A percentile compares a stretch with the other conserved stretches of the same genome.
These are phyloP conservation scores for Yarrowia keelungensis DNA, from an alignment of 805 yeast species.

Conservation along the genomic window DNA sequence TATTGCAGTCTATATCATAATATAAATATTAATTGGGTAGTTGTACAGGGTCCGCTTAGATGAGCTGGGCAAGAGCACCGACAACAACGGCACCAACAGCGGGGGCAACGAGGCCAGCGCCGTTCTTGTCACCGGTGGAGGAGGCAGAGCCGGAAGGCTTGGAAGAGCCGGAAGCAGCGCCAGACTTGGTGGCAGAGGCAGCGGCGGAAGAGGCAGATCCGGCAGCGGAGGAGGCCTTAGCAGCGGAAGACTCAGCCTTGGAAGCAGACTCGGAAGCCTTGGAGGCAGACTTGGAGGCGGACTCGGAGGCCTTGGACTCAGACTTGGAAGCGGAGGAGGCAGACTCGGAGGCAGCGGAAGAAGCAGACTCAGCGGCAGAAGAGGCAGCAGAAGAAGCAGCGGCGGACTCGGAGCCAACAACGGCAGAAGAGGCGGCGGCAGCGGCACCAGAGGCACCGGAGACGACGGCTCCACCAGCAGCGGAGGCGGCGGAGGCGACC, in stretches of 20 bases:
- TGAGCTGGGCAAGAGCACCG: slow-evolving; percentile 36
- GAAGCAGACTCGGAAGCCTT: slow-evolving; percentile 19
- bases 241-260: slow-evolving; percentile 23
- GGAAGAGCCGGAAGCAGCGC: slow-evolving; percentile 1
- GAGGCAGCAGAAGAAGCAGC: slow-evolving; percentile 39
- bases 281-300: slow-evolving; percentile 31
- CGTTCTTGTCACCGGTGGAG: slow-evolving; percentile 8
- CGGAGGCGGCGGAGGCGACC: slow-evolving; percentile 31
- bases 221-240: slow-evolving; percentile 18
- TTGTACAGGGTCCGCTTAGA: slow-evolving; percentile 27
- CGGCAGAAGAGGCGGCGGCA: slow-evolving; percentile 37
- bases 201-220: slow-evolving; percentile 34
- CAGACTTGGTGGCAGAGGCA: slow-evolving; percentile 19
- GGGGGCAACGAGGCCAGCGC: slow-evolving; percentile 18
- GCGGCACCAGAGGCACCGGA: slow-evolving; percentile 40
- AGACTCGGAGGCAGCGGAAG: slow-evolving; percentile 14
- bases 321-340: slow-evolving; percentile 30
- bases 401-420: slow-evolving; percentile 27
- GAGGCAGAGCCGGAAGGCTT: slow-evolving; percentile 16
- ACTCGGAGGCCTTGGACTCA: slow-evolving; percentile 12
- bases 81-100: slow-evolving; percentile 34
- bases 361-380: slow-evolving; percentile 25
- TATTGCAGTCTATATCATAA: slow-evolving; percentile 27
- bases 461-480: slow-evolving; percentile 30
- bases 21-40: slow-evolving; percentile 26